These are phyloP conservation scores for Pseudogymnoascus sp. DNA, from an alignment of 2,329 filamentous ascomycete genomes.

Conservation along the genomic window DNA sequence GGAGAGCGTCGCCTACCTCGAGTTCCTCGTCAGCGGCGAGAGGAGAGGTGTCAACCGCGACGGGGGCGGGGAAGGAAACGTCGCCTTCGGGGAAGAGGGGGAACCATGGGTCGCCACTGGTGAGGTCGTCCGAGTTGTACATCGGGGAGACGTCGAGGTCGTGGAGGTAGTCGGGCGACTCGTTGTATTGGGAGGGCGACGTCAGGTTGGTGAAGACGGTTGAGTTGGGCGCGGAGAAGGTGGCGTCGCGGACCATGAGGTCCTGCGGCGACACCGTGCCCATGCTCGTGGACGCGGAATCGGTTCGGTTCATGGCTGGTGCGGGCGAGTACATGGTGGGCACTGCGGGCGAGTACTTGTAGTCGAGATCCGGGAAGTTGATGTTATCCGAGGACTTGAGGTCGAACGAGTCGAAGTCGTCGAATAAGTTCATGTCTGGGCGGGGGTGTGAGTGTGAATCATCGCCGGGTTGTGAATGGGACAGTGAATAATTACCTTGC, in stretches of 20 bases:
- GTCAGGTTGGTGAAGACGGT: slow-evolving; percentile 75
- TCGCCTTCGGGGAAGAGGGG: slow-evolving; percentile 58
- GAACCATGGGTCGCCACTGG: slow-evolving; percentile 55
- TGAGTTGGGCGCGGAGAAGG: slow-evolving; percentile 72
- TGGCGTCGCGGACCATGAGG: slow-evolving; percentile 60
- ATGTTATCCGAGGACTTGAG: slow-evolving; percentile 21
- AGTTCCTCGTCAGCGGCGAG: slow-evolving; percentile 35
- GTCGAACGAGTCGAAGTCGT: slow-evolving; percentile 51
- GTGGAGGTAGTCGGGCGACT: slow-evolving; percentile 65
- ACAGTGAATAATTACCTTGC: slow-evolving; percentile 40
- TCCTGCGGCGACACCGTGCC: slow-evolving; percentile 81
- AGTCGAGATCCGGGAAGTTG: slow-evolving; percentile 12
- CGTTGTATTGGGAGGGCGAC: slow-evolving; percentile 70
- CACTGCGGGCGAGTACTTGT: slow-evolving; percentile 26
- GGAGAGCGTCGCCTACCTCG: slow-evolving; percentile 38
- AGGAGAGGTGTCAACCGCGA: slow-evolving; percentile 14
- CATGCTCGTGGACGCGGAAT: slow-evolving; percentile 44
- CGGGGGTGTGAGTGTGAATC: slow-evolving; percentile 27
- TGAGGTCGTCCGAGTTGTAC: slow-evolving; percentile 45
- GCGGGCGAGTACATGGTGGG: slow-evolving; percentile 44
- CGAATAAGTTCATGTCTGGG: slow-evolving; percentile 47
- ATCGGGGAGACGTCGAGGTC: slow-evolving; percentile 72
- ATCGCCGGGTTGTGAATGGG: slow-evolving; percentile 12
- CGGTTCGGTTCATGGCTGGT: slow-evolving; percentile 26
- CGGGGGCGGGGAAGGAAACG: slow-evolving; percentile 18